These are phyloP conservation scores for Clarkia xantiana DNA, from an alignment of 345 rosid genomes.

Conservation along the genomic window DNA sequence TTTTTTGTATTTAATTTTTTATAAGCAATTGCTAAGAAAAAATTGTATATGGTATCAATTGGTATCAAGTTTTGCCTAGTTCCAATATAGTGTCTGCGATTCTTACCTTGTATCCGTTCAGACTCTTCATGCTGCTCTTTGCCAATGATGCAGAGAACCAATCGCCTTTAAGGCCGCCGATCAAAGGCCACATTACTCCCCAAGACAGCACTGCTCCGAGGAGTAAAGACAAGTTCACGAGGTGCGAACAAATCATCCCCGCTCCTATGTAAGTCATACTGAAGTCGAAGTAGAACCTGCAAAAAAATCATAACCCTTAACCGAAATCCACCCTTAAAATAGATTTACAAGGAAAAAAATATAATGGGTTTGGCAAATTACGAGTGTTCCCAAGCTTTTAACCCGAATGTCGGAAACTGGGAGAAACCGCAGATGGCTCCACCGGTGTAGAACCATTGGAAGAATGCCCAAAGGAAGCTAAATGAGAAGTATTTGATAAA, in stretches of 20 bases:
- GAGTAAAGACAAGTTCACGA: constrained; percentile 37
- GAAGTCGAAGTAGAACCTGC: constrained; percentile 38
- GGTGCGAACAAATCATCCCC: constrained; percentile 41
- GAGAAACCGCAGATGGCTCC: constrained; percentile 27
- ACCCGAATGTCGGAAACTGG: constrained; percentile 35
- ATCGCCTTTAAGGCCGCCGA: constrained; percentile 21
- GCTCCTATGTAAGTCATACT: constrained; percentile 35
- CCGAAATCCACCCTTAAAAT: neutral
- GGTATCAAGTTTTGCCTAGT: too few species aligned
- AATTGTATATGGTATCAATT: too few species aligned
- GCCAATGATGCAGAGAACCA: constrained; percentile 20
- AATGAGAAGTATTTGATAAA: constrained; percentile 26
- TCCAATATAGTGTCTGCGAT: too few species aligned
- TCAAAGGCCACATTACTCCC: constrained; percentile 40
- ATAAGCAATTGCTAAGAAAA: too few species aligned
- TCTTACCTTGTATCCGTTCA: constrained; percentile 35
- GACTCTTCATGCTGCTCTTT: constrained; percentile 30
- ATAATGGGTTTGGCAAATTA: constrained; percentile 6
- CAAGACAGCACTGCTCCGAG: constrained; percentile 35
- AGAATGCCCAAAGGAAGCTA: constrained; percentile 35
- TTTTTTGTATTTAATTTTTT: too few species aligned
- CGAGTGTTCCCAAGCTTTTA: constrained; percentile 30
- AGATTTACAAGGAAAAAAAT: neutral
- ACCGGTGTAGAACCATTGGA: constrained; percentile 39
- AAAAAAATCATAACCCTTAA: neutral